A percentile compares a stretch with the other conserved stretches of the same genome.
Evolutionary conservation across 306 rosid species (phyloP).

Genomic region (Medicago ruthenica): DNA sequence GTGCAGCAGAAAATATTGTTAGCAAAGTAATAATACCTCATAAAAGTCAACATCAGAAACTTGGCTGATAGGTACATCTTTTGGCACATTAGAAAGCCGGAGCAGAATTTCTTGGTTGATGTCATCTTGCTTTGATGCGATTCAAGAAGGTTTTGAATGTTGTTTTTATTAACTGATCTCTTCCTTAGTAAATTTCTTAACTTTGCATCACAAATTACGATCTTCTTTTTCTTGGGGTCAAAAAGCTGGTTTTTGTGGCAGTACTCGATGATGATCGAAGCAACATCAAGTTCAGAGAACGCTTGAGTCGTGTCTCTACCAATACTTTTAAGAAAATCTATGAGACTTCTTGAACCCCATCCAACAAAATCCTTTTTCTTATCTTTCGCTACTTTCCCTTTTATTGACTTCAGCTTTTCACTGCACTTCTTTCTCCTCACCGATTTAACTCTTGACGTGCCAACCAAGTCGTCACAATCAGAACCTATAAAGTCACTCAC

Average conservation of each 20-base stretch:
- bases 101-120: slow-evolving; percentile 52
- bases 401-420: slow-evolving; percentile 32
- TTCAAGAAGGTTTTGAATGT: slow-evolving; percentile 54
- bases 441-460: slow-evolving; percentile 38
- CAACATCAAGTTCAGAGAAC: slow-evolving; percentile 65
- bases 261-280: slow-evolving; percentile 59
- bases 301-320: slow-evolving; percentile 54
- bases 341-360: slow-evolving; percentile 71
- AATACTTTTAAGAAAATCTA: slow-evolving; percentile 61
- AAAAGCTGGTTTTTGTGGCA: slow-evolving; percentile 70
- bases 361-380: slow-evolving; percentile 67
- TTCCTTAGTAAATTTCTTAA: slow-evolving; percentile 58
- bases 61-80: slow-evolving; percentile 56
- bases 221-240: slow-evolving; percentile 64
- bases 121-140: slow-evolving; percentile 52
- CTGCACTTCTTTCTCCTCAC: slow-evolving; percentile 43
- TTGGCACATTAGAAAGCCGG: slow-evolving; percentile 53
- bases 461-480: slow-evolving; percentile 58
- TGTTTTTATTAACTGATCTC: slow-evolving; percentile 59
- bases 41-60: slow-evolving; percentile 74
- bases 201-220: slow-evolving; percentile 59
- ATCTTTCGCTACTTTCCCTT: slow-evolving; percentile 48
- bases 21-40: slow-evolving; percentile 57
- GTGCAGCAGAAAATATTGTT: slow-evolving; percentile 18
- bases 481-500: slow-evolving; percentile 47